phyloP scores from a whole-genome alignment of 495 filamentous ascomycete genomes.

The Cryomyces minteri region DNA sequence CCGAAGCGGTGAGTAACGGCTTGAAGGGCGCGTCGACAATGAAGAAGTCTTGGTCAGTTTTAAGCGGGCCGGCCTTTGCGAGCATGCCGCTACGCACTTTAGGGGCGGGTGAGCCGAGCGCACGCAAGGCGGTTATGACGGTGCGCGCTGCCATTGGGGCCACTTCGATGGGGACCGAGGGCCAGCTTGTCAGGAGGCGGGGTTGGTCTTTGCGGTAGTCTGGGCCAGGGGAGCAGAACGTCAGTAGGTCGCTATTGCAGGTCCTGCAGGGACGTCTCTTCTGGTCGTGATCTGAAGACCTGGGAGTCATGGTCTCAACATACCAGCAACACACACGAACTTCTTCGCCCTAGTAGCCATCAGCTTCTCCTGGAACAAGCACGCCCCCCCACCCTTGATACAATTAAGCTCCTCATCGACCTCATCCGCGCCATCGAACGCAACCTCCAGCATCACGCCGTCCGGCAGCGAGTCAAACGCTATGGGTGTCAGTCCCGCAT shows the following conservation, averaged over 20 bases:
- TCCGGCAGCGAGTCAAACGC: constrained; percentile 54
- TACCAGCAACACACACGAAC: constrained; percentile 86
- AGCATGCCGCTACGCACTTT: constrained; percentile 45
- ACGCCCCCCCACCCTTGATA: constrained; percentile 94
- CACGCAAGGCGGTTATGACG: constrained; percentile 45
- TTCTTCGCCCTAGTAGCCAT: constrained; percentile 71
- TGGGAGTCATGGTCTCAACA: constrained; percentile 4
- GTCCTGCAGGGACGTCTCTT: background rate
- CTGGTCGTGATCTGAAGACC: background rate
- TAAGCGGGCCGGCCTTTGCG: constrained; percentile 59
- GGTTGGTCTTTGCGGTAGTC: constrained; percentile 75
- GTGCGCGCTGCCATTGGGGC: constrained; percentile 58
- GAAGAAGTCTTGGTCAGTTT: constrained; percentile 89
- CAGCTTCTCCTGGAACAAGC: constrained; percentile 94
- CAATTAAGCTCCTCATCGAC: constrained; percentile 89
- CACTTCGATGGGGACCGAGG: constrained; percentile 81
- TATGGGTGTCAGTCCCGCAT: constrained; percentile 55
- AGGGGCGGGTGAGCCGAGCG: constrained; percentile 53
- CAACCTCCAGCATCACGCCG: constrained; percentile 49
- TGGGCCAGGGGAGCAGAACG: constrained; percentile 9
- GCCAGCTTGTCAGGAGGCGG: constrained; percentile 63
- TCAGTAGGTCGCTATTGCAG: background rate
- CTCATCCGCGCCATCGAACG: constrained; percentile 93
- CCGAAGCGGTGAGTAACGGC: constrained; percentile 37
- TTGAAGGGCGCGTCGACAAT: constrained; percentile 83